These are phyloP conservation scores for Trichoderma aggressivum DNA, from an alignment of 2,329 filamentous ascomycete genomes.

Conservation along the genomic window DNA sequence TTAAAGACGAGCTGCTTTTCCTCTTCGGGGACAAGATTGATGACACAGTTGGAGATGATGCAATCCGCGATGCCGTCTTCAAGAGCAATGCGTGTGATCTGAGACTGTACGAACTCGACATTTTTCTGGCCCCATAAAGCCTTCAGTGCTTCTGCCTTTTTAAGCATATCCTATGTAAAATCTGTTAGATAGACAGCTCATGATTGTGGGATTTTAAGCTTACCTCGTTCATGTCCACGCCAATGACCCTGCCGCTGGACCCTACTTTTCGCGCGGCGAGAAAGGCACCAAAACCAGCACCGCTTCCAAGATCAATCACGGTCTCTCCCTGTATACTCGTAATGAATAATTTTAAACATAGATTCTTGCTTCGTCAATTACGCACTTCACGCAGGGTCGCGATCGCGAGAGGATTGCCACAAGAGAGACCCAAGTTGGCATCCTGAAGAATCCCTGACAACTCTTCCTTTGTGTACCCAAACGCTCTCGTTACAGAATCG, in stretches of 20 bases:
- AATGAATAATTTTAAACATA: not conserved
- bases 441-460: constrained; percentile 44
- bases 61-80: constrained; percentile 42
- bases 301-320: constrained; percentile 55
- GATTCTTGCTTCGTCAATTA: not conserved
- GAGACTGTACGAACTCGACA: constrained; percentile 47
- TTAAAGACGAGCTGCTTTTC: constrained; percentile 54
- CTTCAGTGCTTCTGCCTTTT: constrained; percentile 45
- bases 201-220: not conserved
- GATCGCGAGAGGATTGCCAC: constrained; percentile 51
- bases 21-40: constrained; percentile 53
- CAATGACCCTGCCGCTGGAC: constrained; percentile 46
- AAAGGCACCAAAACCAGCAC: constrained; percentile 58
- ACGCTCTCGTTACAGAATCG: constrained; percentile 45
- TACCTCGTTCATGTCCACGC: constrained; percentile 60
- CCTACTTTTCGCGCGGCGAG: constrained; percentile 51
- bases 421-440: constrained; percentile 52
- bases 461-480: constrained; percentile 50
- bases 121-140: constrained; percentile 39
- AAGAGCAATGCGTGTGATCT: constrained; percentile 50
- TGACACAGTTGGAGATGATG: constrained; percentile 61
- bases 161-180: constrained; percentile 47
- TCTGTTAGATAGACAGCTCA: not conserved
- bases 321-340: constrained; percentile 45
- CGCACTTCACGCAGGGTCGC: constrained; percentile 44